These are phyloP conservation scores for Fusarium irregulare DNA, from an alignment of 2,329 filamentous ascomycete species.

Conservation along the genomic window DNA sequence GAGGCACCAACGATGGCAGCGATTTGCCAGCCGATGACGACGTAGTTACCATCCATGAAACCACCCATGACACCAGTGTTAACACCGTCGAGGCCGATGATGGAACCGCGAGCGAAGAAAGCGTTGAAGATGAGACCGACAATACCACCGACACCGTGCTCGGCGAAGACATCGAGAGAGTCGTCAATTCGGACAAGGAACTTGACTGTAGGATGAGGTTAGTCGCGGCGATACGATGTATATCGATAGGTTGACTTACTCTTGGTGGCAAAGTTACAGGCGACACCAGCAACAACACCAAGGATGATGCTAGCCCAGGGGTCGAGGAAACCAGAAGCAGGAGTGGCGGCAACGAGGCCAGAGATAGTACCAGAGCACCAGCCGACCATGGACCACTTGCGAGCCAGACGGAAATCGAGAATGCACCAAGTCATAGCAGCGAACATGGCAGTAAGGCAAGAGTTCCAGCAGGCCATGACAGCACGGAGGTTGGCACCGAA, in stretches of 20 bases:
- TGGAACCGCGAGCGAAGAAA: slow-evolving; percentile 75
- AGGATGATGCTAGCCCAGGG: slow-evolving; percentile 75
- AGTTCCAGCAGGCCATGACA: slow-evolving; percentile 98
- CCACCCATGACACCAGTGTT: slow-evolving; percentile 76
- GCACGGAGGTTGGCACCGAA: slow-evolving; percentile 95
- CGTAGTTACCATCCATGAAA: slow-evolving; percentile 80
- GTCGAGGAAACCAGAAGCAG: slow-evolving; percentile 74
- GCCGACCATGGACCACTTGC: slow-evolving; percentile 88
- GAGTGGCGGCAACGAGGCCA: slow-evolving; percentile 76
- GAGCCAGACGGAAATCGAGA: slow-evolving; percentile 92
- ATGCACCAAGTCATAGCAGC: slow-evolving; percentile 93
- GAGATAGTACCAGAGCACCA: slow-evolving; percentile 80
- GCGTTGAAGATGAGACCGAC: slow-evolving; percentile 79
- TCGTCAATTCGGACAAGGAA: slow-evolving; percentile 74
- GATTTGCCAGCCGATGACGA: slow-evolving; percentile 81
- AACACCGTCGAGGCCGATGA: slow-evolving; percentile 81
- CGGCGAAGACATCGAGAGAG: slow-evolving; percentile 77
- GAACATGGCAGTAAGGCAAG: slow-evolving; percentile 91
- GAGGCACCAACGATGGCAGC: slow-evolving; percentile 77
- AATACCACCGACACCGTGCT: slow-evolving; percentile 76
- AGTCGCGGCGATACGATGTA: neutral
- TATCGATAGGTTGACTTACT: slow-evolving; percentile 42
- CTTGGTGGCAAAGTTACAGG: slow-evolving; percentile 77
- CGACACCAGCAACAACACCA: slow-evolving; percentile 73
- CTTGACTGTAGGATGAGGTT: slow-evolving; percentile 58